Conservation (phyloP, 768 basidiomycete species). For the Hypholoma fasciculare region DNA sequence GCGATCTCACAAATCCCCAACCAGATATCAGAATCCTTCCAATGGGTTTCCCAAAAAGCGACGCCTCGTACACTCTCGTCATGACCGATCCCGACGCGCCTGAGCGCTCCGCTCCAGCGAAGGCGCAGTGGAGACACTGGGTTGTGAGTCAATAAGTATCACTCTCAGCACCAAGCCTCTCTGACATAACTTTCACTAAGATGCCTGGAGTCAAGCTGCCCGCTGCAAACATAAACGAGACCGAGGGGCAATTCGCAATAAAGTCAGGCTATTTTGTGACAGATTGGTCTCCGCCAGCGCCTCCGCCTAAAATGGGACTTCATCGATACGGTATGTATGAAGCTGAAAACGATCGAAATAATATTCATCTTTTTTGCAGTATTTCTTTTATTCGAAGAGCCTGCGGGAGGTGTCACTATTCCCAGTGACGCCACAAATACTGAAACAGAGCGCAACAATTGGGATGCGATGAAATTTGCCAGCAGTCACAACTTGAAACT, state of each 20-base stretch:
- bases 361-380: constrained; percentile 25
- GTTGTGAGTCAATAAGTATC: constrained; percentile 33
- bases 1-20: constrained; percentile 43
- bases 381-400: constrained; percentile 65
- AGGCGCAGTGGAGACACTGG: constrained; percentile 58
- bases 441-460: constrained; percentile 48
- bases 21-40: constrained; percentile 49
- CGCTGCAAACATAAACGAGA: constrained; percentile 19
- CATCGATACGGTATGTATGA: constrained; percentile 55
- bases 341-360: not conserved
- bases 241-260: constrained; percentile 33
- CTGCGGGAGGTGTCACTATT: constrained; percentile 38
- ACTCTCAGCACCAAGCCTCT: not conserved
- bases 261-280: constrained; percentile 49
- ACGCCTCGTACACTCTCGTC: constrained; percentile 49
- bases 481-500: constrained; percentile 50
- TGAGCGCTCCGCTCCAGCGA: constrained; percentile 46
- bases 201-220: constrained; percentile 37
- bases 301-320: constrained; percentile 49
- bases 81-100: constrained; percentile 65
- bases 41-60: constrained; percentile 27
- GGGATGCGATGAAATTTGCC: constrained; percentile 58
- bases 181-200: constrained; percentile 14
- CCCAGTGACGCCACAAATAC: constrained; percentile 45
- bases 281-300: constrained; percentile 57